phyloP scores from a whole-genome alignment of 2,329 filamentous ascomycete species.

The Bimuria novae-zelandiae region DNA sequence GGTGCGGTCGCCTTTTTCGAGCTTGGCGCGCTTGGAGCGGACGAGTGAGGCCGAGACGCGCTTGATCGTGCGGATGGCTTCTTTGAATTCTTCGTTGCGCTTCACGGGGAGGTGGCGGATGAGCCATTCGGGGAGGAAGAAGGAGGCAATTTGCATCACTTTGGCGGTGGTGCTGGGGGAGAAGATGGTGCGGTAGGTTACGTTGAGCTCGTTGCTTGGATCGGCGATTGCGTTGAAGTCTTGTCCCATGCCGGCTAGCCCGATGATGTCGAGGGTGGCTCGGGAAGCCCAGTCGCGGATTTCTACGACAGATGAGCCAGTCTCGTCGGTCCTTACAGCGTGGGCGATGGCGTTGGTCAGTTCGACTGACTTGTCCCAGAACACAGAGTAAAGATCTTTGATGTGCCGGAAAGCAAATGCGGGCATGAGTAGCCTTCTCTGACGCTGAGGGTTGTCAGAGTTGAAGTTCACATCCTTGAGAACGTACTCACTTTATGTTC shows the following conservation, averaged over 20 bases:
- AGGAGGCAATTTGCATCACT: constrained; percentile 60
- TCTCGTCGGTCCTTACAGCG: constrained; percentile 27
- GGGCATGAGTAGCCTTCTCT: constrained; percentile 54
- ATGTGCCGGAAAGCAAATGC: constrained; percentile 57
- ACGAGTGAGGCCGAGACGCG: constrained; percentile 71
- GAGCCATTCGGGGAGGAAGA: constrained; percentile 68
- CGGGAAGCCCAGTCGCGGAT: constrained; percentile 55
- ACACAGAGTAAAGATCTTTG: constrained; percentile 55
- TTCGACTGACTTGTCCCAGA: constrained; percentile 55
- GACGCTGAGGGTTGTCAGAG: no score
- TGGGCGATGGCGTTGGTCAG: constrained; percentile 43
- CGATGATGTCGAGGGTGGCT: constrained; percentile 63
- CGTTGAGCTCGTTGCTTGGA: constrained; percentile 57
- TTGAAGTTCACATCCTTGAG: no score
- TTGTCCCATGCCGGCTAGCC: constrained; percentile 60
- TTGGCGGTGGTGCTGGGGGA: constrained; percentile 55
- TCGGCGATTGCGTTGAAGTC: constrained; percentile 60
- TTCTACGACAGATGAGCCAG: constrained; percentile 46
- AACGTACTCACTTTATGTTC: constrained; percentile 70
- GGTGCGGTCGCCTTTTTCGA: constrained; percentile 51
- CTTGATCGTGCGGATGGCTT: constrained; percentile 52
- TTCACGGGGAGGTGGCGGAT: constrained; percentile 68
- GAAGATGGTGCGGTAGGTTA: constrained; percentile 58
- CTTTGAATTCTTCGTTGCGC: constrained; percentile 60
- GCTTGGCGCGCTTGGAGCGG: constrained; percentile 65